phyloP scores from a whole-genome alignment of 176 grass and related monocot species.

The Pontederia crassipes region DNA sequence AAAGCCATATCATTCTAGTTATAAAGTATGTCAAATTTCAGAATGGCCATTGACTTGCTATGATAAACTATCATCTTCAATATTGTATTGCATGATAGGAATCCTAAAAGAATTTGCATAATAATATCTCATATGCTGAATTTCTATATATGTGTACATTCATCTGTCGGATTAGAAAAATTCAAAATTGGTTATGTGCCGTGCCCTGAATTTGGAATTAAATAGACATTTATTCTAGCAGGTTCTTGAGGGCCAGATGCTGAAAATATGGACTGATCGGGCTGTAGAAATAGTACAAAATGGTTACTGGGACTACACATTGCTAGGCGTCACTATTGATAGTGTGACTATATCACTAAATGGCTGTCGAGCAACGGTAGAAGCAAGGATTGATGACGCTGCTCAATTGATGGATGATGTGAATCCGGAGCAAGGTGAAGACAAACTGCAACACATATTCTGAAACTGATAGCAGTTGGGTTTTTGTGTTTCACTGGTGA shows the following conservation, averaged over 20 bases:
- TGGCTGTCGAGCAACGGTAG: slow-evolving; percentile 50
- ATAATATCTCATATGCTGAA: no score
- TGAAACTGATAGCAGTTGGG: no score
- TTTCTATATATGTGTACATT: no score
- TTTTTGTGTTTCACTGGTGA: no score
- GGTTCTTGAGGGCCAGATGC: slow-evolving; percentile 75
- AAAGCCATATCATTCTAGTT: no score
- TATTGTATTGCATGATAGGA: no score
- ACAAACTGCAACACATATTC: no score
- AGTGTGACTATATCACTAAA: slow-evolving; percentile 63
- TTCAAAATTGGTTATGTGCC: neutral
- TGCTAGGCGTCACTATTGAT: slow-evolving; percentile 48
- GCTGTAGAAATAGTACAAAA: slow-evolving; percentile 52
- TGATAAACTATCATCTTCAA: no score
- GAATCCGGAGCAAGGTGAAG: slow-evolving; percentile 13
- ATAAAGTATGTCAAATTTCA: no score
- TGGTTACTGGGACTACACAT: slow-evolving; percentile 74
- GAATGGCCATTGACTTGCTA: no score
- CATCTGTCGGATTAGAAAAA: neutral
- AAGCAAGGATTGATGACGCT: slow-evolving; percentile 68
- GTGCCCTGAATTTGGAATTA: neutral
- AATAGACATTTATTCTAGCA: slow-evolving; percentile 7
- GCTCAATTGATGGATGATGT: slow-evolving; percentile 37
- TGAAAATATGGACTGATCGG: slow-evolving; percentile 74
- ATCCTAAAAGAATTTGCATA: no score